Percentiles rank a stretch among this genome's conserved stretches.
Evolutionary conservation across 305 asterid species (phyloP).

Genomic region (Plantago coronopus): DNA sequence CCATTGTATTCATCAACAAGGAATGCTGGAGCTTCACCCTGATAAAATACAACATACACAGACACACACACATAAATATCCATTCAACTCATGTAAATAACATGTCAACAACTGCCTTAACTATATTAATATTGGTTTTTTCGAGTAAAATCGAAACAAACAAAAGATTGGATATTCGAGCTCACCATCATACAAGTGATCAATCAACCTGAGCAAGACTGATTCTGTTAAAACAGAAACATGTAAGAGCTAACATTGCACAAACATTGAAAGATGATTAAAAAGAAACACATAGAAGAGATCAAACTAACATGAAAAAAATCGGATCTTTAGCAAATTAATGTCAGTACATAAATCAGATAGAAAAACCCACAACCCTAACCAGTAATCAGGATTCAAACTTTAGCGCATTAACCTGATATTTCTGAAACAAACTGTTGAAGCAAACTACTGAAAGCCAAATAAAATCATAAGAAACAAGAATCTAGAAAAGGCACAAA

Average conservation of each 20-base stretch:
- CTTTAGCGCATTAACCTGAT: no score
- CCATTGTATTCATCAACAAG: constrained; percentile 45
- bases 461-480: no score
- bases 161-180: constrained; percentile 18
- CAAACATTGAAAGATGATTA: not conserved
- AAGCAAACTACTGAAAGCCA: no score
- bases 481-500: no score
- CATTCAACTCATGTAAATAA: constrained; percentile 17
- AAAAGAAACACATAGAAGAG: not conserved
- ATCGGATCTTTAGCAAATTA: not conserved
- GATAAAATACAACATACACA: constrained; percentile 22
- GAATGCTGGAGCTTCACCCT: constrained; percentile 91
- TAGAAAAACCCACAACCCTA: constrained; percentile 8
- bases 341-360: constrained; percentile 1
- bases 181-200: constrained; percentile 62
- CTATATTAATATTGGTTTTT: not conserved
- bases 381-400: not conserved
- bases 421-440: no score
- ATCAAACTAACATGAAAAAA: not conserved
- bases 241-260: constrained; percentile 19
- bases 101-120: not conserved
- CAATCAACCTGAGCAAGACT: constrained; percentile 34
- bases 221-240: constrained; percentile 37
- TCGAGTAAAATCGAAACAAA: constrained; percentile 6
- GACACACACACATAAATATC: constrained; percentile 1